phyloP scores from a whole-genome alignment of 2,329 filamentous ascomycete genomes.

The Penicillium sp. region DNA sequence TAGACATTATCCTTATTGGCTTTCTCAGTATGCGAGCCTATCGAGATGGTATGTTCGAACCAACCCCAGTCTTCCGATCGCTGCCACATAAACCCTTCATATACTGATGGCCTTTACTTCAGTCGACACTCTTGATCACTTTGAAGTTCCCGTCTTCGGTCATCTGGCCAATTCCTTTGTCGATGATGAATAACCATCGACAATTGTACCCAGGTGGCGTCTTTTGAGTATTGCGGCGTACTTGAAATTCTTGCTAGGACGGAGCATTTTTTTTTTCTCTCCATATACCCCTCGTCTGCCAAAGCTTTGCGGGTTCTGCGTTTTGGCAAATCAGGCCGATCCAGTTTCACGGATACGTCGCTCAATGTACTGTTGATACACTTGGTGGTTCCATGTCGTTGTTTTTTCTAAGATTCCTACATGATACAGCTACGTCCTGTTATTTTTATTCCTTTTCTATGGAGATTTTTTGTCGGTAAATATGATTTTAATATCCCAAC shows the following conservation, averaged over 20 bases:
- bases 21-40: conserved; percentile 78
- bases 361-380: neutral
- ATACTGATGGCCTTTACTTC: neutral
- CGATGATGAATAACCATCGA: conserved; percentile 67
- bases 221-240: conserved; percentile 6
- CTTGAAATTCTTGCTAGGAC: conserved; percentile 11
- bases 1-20: conserved; percentile 71
- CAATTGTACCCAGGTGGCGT: neutral
- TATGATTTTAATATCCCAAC: no score
- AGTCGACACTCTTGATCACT: conserved; percentile 66
- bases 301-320: no score
- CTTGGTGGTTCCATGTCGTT: no score
- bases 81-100: no score
- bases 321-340: no score
- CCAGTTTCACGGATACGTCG: neutral
- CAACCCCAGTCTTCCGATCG: no score
- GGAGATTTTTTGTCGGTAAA: no score
- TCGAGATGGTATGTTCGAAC: conserved; percentile 63
- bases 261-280: conserved; percentile 15
- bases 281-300: conserved; percentile 22
- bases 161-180: conserved; percentile 81
- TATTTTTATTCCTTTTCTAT: no score
- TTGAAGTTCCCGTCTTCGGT: conserved; percentile 84
- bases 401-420: no score
- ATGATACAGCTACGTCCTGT: no score